Evolutionary conservation across 257 asterid genomes (phyloP), one percentile per base, ranked within the genome.

Genomic region (Voacanga thouarsii): DNA sequence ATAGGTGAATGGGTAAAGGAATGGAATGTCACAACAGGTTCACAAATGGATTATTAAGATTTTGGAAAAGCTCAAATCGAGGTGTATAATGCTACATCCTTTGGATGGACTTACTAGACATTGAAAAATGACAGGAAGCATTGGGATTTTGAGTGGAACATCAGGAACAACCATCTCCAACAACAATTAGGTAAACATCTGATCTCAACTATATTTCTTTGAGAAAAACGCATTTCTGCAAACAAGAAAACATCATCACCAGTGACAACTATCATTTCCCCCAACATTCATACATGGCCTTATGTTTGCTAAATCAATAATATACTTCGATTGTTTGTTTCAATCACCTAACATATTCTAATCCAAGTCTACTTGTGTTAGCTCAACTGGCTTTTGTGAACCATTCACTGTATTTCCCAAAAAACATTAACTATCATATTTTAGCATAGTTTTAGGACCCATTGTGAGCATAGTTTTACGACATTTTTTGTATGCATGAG

Each of bases 71-170:
- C 94, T 49, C 97, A 91, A 80, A 69, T 92, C 79, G 94, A 91
- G 43, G 88, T 88, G 16, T 92, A 89, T 67, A 80, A 82, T 71
- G 85, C 88, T 15, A 96, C 97, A 74, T 89, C 96, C 12, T 92
- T 92, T 66, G 94, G 97, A 69, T 92, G 97, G 97, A 74, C 89
- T 78, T 91, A 91, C 69, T 92, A 94, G 97, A 91, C 95, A 0
- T 81, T 92, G 28, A 92, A 91, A 82, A 86, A 89, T 61, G 89
- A 89, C 51, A 63, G 81, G 75, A 76, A 89, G 84, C 97, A 91
- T 81, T 92, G 97, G 97, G 97, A 92, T 88, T 87, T 92, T 41
- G 92, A 91, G 79, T 92, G 97, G 97, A 91, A 90, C 66, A 23
- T 91, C 26, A 86, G 55, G 65, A 92, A 91, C 81, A 83, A 85